Evolutionary conservation across 805 yeast species (phyloP).

Genomic region (Myxozyma melibiosi): DNA sequence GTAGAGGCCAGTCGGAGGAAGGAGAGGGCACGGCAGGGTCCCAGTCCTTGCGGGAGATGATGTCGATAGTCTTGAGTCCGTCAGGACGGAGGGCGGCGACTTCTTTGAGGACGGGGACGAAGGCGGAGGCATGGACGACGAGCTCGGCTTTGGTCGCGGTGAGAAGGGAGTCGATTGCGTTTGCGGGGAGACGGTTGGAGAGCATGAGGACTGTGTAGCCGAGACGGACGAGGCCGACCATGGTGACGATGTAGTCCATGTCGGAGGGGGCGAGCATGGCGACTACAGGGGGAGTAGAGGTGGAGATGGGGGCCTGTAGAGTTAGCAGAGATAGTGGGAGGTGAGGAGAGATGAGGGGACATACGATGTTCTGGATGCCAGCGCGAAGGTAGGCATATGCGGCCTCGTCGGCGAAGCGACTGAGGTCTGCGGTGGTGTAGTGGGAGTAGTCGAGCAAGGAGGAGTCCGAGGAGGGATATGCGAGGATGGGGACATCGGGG

Average conservation of each 20-base stretch:
- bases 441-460: conserved; percentile 11
- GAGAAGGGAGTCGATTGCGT: conserved; percentile 12
- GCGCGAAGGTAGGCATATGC: conserved; percentile 10
- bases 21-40: background rate
- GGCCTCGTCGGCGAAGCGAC: conserved; percentile 22
- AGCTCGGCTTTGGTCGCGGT: conserved; percentile 3
- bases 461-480: conserved; percentile 15
- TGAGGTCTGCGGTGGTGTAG: conserved; percentile 14
- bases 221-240: conserved; percentile 18
- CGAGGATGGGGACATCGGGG: conserved; percentile 11
- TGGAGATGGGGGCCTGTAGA: conserved; percentile 3
- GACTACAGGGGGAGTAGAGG: conserved; percentile 3
- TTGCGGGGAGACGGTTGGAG: conserved; percentile 21
- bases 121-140: conserved; percentile 1
- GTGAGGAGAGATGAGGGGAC: background rate
- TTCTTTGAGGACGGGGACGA: conserved; percentile 2
- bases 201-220: conserved; percentile 23
- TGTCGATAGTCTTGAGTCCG: background rate
- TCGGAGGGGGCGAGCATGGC: conserved; percentile 24
- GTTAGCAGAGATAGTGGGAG: background rate
- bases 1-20: conserved; percentile 1
- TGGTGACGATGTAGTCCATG: conserved; percentile 17
- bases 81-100: background rate
- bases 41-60: conserved; percentile 8
- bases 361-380: conserved; percentile 10